Conservation (phyloP, 106 monocot genomes). For the Dioscorea dumetorum region DNA sequence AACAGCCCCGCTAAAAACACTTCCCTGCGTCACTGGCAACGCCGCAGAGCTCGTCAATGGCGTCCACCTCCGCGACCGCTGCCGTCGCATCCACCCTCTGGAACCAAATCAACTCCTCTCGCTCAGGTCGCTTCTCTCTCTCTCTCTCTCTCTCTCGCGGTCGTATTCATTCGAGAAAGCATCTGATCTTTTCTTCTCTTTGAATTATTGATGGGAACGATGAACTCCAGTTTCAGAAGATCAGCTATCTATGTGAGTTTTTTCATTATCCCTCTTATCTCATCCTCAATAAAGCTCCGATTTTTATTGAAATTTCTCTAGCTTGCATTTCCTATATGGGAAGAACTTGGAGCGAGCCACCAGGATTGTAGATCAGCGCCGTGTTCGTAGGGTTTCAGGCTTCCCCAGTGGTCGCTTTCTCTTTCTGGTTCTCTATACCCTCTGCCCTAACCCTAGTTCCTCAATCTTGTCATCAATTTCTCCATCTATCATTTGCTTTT, state of each 20-base stretch:
- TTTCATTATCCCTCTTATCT: background rate
- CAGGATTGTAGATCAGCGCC: slow-evolving; percentile 53
- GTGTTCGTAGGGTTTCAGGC: slow-evolving; percentile 42
- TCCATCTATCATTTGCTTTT: too few relatives aligned
- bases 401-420: slow-evolving; percentile 53
- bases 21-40: too few relatives aligned
- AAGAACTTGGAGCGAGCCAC: slow-evolving; percentile 70
- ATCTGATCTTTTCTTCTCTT: background rate
- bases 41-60: too few relatives aligned
- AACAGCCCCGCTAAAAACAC: too few relatives aligned
- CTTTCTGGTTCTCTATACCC: slow-evolving; percentile 32
- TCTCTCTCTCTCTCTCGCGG: slow-evolving; percentile 1
- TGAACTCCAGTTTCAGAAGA: slow-evolving; percentile 43
- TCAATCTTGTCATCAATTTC: too few relatives aligned
- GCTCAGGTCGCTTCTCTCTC: slow-evolving; percentile 14
- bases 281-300: background rate
- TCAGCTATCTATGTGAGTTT: slow-evolving; percentile 41
- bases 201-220: background rate
- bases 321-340: slow-evolving; percentile 62
- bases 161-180: background rate
- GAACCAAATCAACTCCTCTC: slow-evolving; percentile 43
- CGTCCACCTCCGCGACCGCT: slow-evolving; percentile 11
- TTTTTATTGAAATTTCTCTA: slow-evolving; percentile 5
- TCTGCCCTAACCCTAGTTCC: background rate
- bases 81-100: slow-evolving; percentile 35